Evolutionary conservation across 73 alveolate species (phyloP).

Genomic region (Paramecium sexaurelia): DNA sequence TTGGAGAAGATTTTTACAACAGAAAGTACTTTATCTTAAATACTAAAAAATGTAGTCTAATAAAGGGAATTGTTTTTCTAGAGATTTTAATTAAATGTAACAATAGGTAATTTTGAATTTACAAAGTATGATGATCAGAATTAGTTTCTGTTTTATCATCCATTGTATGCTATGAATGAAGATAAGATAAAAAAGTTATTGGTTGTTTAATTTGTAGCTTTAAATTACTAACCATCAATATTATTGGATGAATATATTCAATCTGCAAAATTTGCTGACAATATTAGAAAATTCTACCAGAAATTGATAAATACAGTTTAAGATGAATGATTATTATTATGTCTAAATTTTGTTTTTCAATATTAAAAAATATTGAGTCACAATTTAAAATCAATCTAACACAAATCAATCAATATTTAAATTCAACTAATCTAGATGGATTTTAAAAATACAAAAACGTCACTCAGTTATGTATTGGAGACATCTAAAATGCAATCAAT

Average conservation of each 20-base stretch:
- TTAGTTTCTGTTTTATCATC: background rate
- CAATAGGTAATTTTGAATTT: conserved; percentile 1
- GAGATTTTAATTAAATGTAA: background rate
- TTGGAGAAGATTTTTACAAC: background rate
- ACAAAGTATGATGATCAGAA: background rate
- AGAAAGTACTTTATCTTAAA: background rate
- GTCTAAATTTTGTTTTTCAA: background rate
- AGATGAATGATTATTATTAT: background rate
- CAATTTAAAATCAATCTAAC: background rate
- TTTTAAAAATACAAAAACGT: background rate
- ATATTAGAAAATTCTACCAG: background rate
- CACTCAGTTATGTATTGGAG: background rate
- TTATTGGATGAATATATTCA: background rate
- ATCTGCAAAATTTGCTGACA: background rate
- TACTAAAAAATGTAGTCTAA: background rate
- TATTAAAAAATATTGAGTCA: background rate
- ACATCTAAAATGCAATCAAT: background rate
- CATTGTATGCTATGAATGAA: background rate
- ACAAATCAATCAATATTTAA: background rate
- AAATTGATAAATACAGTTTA: background rate
- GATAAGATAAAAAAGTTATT: background rate
- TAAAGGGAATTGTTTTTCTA: background rate
- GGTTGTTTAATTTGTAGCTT: background rate
- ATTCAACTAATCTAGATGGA: background rate
- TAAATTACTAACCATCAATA: background rate